phyloP scores from a whole-genome alignment of 2,329 filamentous ascomycete species.

The Dendryphion nanum region DNA sequence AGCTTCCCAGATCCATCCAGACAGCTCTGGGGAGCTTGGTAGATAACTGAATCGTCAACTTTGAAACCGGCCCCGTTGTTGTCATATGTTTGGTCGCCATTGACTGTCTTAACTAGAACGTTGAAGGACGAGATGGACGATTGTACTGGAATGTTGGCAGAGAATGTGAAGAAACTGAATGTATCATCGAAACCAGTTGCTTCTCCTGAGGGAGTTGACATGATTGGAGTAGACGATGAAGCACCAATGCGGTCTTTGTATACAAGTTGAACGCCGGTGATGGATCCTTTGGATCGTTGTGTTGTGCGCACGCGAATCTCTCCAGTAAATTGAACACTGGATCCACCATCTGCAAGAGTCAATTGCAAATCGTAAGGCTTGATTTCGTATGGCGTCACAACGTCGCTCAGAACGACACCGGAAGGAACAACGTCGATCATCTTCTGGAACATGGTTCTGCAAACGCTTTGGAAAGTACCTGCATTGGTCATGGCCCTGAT shows the following conservation, averaged over 20 bases:
- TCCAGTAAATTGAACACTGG: constrained; percentile 52
- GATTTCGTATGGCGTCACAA: constrained; percentile 57
- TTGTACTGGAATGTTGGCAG: constrained; percentile 52
- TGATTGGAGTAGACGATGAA: constrained; percentile 46
- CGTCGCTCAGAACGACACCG: constrained; percentile 51
- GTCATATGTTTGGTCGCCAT: constrained; percentile 30
- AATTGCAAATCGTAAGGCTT: constrained; percentile 61
- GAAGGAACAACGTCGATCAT: constrained; percentile 62
- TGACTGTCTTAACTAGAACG: constrained; percentile 50
- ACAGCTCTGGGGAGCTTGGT: constrained; percentile 60
- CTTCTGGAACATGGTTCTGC: constrained; percentile 54
- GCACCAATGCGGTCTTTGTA: constrained; percentile 58
- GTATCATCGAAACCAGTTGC: constrained; percentile 60
- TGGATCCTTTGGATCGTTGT: constrained; percentile 40
- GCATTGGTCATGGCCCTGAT: constrained; percentile 49
- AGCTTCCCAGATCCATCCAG: constrained; percentile 29
- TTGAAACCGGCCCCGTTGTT: constrained; percentile 60
- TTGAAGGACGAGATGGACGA: constrained; percentile 63
- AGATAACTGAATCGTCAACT: constrained; percentile 55
- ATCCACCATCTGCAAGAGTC: constrained; percentile 51
- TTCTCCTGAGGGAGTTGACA: constrained; percentile 48
- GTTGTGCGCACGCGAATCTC: constrained; percentile 59
- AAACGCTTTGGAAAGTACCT: constrained; percentile 48
- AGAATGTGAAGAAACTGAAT: constrained; percentile 47
- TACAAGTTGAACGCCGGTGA: constrained; percentile 51